These are phyloP conservation scores for Quercus berberidifolia DNA, from an alignment of 306 rosid species.

Conservation along the genomic window DNA sequence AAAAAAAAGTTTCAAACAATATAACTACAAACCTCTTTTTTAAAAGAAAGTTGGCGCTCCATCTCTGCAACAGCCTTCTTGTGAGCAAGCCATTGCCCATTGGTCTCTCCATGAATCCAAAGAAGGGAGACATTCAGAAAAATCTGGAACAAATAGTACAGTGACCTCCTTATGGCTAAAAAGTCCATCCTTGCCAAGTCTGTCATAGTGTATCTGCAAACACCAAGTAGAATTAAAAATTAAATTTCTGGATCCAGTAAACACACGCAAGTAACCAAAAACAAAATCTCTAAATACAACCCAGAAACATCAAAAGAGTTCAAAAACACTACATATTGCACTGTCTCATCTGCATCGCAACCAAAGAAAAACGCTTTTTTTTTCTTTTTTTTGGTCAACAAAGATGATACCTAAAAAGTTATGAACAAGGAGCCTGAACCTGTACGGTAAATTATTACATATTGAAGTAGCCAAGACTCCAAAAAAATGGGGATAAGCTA, in stretches of 20 bases:
- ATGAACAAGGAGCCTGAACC: too few species aligned
- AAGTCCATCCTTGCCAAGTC: constrained; percentile 83
- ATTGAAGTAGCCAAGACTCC: too few species aligned
- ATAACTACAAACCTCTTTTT: constrained; percentile 58
- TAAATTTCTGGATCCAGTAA: neutral
- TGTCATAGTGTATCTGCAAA: constrained; percentile 87
- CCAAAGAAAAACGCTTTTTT: neutral
- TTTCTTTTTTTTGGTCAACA: too few species aligned
- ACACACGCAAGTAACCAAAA: neutral
- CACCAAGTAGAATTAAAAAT: constrained; percentile 8
- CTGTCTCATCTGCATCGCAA: neutral
- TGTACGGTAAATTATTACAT: too few species aligned
- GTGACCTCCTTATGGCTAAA: constrained; percentile 94
- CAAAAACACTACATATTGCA: neutral
- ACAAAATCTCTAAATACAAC: constrained; percentile 4
- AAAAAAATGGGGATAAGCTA: too few species aligned
- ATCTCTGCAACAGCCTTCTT: constrained; percentile 77
- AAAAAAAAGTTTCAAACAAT: constrained; percentile 4
- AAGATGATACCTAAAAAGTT: too few species aligned
- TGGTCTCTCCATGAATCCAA: constrained; percentile 74
- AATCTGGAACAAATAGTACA: constrained; percentile 36
- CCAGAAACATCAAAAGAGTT: neutral
- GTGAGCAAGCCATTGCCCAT: constrained; percentile 69
- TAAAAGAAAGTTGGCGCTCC: constrained; percentile 50
- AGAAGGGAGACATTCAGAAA: too few species aligned